Conservation (phyloP, 2,329 filamentous ascomycete genomes). For the Monilinia polystroma region DNA sequence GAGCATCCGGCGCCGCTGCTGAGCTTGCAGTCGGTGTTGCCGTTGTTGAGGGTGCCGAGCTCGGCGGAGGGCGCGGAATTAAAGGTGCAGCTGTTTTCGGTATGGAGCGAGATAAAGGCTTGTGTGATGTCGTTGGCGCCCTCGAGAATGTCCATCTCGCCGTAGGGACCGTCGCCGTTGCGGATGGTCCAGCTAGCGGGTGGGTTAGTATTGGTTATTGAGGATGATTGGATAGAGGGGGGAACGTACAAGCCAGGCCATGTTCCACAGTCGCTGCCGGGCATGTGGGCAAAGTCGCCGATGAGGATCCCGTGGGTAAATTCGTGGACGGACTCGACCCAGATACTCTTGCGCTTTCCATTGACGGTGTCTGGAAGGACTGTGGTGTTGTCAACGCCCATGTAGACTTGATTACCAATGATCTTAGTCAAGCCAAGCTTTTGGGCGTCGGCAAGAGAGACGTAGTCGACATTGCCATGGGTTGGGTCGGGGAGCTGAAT, state of each 20-base stretch:
- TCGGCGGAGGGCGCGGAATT: conserved; percentile 23
- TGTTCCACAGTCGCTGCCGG: conserved; percentile 65
- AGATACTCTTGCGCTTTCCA: conserved; percentile 56
- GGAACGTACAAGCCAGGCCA: conserved; percentile 64
- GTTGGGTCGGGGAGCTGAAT: conserved; percentile 31
- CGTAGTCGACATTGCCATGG: conserved; percentile 41
- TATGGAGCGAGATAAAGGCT: conserved; percentile 31
- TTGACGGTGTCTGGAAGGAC: conserved; percentile 38
- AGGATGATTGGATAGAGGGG: conserved; percentile 5
- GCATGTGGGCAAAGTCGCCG: conserved; percentile 72
- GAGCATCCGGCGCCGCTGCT: conserved; percentile 45
- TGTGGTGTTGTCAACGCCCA: conserved; percentile 42
- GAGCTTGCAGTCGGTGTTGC: conserved; percentile 42
- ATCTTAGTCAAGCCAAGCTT: conserved; percentile 56
- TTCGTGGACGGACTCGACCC: conserved; percentile 60
- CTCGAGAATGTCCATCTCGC: conserved; percentile 43
- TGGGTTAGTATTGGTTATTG: conserved; percentile 5
- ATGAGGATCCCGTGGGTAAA: conserved; percentile 69
- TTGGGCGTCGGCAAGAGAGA: conserved; percentile 49
- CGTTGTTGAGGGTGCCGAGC: conserved; percentile 38
- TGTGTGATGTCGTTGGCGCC: conserved; percentile 56
- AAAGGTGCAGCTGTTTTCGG: conserved; percentile 29
- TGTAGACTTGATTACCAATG: conserved; percentile 55
- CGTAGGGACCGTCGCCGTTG: conserved; percentile 29
- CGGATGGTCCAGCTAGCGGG: conserved; percentile 31